Percentiles rank a stretch among this genome's conserved stretches.
Evolutionary conservation across 345 rosid species (phyloP).

Genomic region (Psidium friedrichsthalianum): DNA sequence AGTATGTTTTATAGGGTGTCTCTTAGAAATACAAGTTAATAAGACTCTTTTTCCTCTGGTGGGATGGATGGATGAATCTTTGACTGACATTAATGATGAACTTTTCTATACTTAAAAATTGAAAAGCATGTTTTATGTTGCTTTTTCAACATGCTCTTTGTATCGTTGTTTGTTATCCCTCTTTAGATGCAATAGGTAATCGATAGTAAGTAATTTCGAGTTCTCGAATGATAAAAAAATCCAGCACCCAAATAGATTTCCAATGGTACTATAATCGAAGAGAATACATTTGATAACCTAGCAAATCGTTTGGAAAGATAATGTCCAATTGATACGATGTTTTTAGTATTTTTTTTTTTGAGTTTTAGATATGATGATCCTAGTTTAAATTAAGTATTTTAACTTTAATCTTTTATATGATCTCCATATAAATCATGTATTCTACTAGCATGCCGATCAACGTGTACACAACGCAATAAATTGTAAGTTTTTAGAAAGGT

Average conservation of each 20-base stretch:
- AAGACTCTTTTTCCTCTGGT: rapidly evolving
- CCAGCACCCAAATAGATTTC: rapidly evolving
- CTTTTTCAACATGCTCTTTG: neutral
- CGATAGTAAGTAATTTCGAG: rapidly evolving
- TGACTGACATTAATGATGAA: neutral
- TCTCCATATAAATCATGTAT: neutral
- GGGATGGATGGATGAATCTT: rapidly evolving
- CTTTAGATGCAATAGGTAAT: neutral
- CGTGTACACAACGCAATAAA: neutral
- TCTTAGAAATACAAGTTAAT: neutral
- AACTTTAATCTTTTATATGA: neutral
- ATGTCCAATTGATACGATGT: rapidly evolving
- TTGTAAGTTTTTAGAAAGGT: neutral
- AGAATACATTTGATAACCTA: neutral
- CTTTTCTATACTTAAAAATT: rapidly evolving
- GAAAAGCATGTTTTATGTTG: neutral
- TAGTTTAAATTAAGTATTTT: neutral
- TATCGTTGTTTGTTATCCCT: rapidly evolving
- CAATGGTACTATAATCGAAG: neutral
- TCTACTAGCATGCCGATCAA: neutral
- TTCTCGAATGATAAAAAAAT: neutral
- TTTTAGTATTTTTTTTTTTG: neutral
- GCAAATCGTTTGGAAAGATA: neutral
- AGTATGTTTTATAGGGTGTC: rapidly evolving
- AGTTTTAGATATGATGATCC: rapidly evolving